phyloP scores from a whole-genome alignment of 2,329 filamentous ascomycete genomes.

The Volutella citrinella region DNA sequence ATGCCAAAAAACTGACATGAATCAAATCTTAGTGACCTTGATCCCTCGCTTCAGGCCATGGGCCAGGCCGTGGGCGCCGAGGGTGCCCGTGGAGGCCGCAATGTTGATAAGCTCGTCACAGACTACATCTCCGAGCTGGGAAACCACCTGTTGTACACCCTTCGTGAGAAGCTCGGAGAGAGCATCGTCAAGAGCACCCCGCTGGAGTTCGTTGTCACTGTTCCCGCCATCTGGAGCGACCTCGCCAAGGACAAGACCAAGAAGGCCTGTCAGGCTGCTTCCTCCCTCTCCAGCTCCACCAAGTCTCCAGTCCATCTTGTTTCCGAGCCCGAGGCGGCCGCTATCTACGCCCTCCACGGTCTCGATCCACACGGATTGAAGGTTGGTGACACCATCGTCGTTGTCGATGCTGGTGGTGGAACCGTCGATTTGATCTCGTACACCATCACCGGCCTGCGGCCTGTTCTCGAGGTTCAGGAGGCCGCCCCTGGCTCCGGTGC shows the following conservation, averaged over 20 bases:
- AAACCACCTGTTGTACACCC: conserved; percentile 41
- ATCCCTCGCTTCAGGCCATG: conserved; percentile 33
- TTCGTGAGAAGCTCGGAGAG: conserved; percentile 41
- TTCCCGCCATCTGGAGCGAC: conserved; percentile 56
- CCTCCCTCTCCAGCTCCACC: conserved; percentile 26
- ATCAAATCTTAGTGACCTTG: conserved; percentile 29
- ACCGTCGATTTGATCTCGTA: conserved; percentile 52
- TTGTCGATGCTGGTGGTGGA: conserved; percentile 52
- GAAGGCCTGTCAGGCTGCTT: conserved; percentile 38
- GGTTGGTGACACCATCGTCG: conserved; percentile 43
- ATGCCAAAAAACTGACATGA: too few species aligned
- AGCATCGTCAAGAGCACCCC: conserved; percentile 39
- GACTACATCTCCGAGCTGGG: conserved; percentile 46
- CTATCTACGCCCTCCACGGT: conserved; percentile 42
- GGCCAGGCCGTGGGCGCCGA: conserved; percentile 26
- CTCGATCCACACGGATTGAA: conserved; percentile 37
- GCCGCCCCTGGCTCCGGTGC: conserved; percentile 43
- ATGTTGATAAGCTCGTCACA: conserved; percentile 40
- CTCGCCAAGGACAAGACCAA: conserved; percentile 47
- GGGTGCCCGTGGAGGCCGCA: conserved; percentile 26
- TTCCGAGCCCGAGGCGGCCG: conserved; percentile 49
- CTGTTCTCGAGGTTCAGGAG: conserved; percentile 43
- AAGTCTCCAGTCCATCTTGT: conserved; percentile 38
- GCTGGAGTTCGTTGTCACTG: conserved; percentile 50
- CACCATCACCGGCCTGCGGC: conserved; percentile 40